Percentiles rank a stretch among this genome's conserved stretches.
Evolutionary conservation across 2,329 filamentous ascomycete species (phyloP).

Genomic region (Alternaria sp.): DNA sequence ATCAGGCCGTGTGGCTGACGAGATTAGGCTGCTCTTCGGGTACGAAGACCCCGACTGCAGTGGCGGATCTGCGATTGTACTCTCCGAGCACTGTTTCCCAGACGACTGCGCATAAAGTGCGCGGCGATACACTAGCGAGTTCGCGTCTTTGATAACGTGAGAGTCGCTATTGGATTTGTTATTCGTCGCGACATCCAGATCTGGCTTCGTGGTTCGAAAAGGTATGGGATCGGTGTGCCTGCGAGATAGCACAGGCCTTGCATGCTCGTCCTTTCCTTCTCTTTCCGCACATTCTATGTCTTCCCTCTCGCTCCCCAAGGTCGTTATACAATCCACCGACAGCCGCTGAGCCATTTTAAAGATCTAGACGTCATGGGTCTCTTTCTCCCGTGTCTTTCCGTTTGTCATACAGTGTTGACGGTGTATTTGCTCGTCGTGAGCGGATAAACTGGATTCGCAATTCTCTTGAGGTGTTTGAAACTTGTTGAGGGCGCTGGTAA

Average conservation of each 20-base stretch:
- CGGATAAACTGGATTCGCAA: background rate
- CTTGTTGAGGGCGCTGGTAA: background rate
- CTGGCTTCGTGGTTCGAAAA: background rate
- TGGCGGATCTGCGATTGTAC: background rate
- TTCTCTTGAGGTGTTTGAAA: background rate
- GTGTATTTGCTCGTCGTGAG: background rate
- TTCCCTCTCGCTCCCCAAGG: background rate
- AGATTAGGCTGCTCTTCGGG: slow-evolving; percentile 3
- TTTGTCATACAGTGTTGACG: background rate
- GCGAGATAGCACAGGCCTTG: background rate
- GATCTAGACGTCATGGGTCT: background rate
- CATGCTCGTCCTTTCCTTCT: background rate
- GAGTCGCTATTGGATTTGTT: background rate
- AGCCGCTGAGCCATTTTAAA: background rate
- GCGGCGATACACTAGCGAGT: background rate
- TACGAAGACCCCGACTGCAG: background rate
- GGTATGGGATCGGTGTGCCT: background rate
- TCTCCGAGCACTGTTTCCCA: background rate
- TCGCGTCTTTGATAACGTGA: background rate
- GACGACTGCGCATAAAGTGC: background rate
- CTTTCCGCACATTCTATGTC: background rate
- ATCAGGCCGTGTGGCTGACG: slow-evolving; percentile 14
- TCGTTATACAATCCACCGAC: background rate
- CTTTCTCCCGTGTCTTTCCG: background rate
- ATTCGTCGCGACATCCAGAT: background rate